Evolutionary conservation across 352 stramenopile species (phyloP), one percentile per base, ranked within the genome.

Genomic region (Achlya hypogyna): DNA sequence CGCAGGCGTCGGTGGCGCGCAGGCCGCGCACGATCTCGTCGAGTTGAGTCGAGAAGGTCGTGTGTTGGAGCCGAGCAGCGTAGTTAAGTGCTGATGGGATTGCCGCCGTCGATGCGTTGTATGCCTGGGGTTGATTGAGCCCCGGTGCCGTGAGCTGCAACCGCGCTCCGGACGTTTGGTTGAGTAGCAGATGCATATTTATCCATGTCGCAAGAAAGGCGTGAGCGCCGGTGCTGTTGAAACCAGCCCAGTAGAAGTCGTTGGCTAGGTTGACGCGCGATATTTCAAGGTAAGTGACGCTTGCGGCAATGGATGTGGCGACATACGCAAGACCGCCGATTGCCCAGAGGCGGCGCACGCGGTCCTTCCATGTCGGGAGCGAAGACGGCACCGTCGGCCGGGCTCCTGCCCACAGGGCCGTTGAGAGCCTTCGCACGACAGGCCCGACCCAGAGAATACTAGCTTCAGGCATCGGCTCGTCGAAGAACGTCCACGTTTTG

Each of bases 241-340:
- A 65, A 16, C 3, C 25, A 16, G 58, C 1, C 58, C 58, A 65
- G 34, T 9, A 65, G 10, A 53, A 28, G 29, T 65, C 58, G 28
- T 65, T 65, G 25, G 58, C 32, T 16, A 65, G 22, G 16, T 65
- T 65, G 3, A 65, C 32, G 20, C 25, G 6, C n/a, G 42, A 53
- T 27, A 65, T 38, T 65, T 47, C 10, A 5, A 65, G 20, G 34
- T 65, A 65, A 27, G 58, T 53, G 5, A 65, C 34, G 42, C 58
- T 65, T 5, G 12, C 45, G 0, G 29, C 29, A 5, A 51, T 53
- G 1, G 58, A 29, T 18, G 23, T 29, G 9, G 8, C 58, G 23
- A 53, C 12, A 18, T 51, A 65, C 12, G 16, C 23, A 20, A 65
- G 18, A 10, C 31, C 58, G 2, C 6, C n/a, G 25, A 63, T 1